Evolutionary conservation across 2,329 filamentous ascomycete species (phyloP).

Genomic region (Clathrospora elynae): DNA sequence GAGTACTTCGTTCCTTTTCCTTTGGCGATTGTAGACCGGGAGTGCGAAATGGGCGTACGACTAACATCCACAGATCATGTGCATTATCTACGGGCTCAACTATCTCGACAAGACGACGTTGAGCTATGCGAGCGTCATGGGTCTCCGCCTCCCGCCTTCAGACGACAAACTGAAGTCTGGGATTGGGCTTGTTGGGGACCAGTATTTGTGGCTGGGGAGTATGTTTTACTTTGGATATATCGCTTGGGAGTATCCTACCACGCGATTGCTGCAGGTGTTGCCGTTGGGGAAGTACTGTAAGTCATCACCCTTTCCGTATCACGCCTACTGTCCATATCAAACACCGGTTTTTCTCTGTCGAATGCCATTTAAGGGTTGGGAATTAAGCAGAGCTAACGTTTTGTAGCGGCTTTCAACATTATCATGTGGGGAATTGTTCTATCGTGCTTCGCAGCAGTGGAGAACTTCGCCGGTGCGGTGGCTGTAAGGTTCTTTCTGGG

Average conservation of each 20-base stretch:
- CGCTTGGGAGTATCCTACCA: conserved; percentile 70
- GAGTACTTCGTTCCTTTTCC: conserved; percentile 10
- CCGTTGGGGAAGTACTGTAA: conserved; percentile 67
- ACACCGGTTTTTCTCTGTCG: no score
- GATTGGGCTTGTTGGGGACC: conserved; percentile 53
- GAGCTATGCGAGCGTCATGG: conserved; percentile 59
- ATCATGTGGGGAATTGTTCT: conserved; percentile 67
- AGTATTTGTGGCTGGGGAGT: conserved; percentile 59
- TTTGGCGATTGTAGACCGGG: background rate
- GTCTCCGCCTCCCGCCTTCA: conserved; percentile 47
- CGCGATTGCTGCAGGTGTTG: conserved; percentile 65
- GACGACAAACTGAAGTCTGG: conserved; percentile 45
- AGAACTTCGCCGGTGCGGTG: conserved; percentile 65
- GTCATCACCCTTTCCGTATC: background rate
- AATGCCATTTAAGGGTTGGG: no score
- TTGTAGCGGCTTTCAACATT: conserved; percentile 61
- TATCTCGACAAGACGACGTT: conserved; percentile 65
- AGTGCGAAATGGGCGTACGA: background rate
- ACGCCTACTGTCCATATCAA: no score
- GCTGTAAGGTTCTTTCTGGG: conserved; percentile 71
- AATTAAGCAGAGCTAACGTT: no score
- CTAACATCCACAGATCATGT: conserved; percentile 54
- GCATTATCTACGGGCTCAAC: conserved; percentile 63
- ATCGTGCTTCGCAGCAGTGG: conserved; percentile 66
- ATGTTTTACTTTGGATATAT: conserved; percentile 62